Evolutionary conservation across 768 basidiomycete species (phyloP), one percentile per base, ranked within the genome.

Genomic region (Lactarius trivialis): DNA sequence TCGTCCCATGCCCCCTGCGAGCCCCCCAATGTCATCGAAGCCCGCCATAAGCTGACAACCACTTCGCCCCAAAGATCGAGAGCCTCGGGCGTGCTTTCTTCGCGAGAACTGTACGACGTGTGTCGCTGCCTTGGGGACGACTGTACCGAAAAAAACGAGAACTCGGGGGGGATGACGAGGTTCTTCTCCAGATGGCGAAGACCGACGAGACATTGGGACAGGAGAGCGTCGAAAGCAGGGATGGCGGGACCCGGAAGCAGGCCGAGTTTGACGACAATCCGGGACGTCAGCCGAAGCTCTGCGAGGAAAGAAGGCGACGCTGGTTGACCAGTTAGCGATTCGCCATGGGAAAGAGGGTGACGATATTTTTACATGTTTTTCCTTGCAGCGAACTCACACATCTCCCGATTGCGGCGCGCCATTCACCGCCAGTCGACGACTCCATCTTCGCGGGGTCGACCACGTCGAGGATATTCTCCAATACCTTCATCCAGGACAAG

Each of bases 11-110:
- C 70, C 14, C 43, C 50, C 1, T 67, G 43, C 26, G 69, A 74
- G n/a, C 67, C 61, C 1, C 71, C 63, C 7, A 74, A 58, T 1
- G 68, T 64, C 83, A 85, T 85, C 21, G 77, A 69, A 0, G 75
- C 76, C 51, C 76, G 74, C 85, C 85, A 86, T 12, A 91, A 77
- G 24, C 68, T 69, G 67, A 86, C 82, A 2, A 87, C 79, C 21
- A 73, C 73, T 26, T 69, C 68, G 0, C 84, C 82, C 84, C 85
- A 88, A 2, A 71, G 58, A 26, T 69, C 61, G 21, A 81, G 68
- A 6, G 74, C 68, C 19, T 67, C 58, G 26, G 60, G 34, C n/a
- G 60, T 53, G 21, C 68, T 69, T 26, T 68, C 60, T 41, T 78
- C 75, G 63, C 79, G 76, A 7, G 68, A 63, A 17, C 65, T 55